These are phyloP conservation scores for Barnettozyma botsteinii DNA, from an alignment of 805 yeast genomes.

Conservation along the genomic window DNA sequence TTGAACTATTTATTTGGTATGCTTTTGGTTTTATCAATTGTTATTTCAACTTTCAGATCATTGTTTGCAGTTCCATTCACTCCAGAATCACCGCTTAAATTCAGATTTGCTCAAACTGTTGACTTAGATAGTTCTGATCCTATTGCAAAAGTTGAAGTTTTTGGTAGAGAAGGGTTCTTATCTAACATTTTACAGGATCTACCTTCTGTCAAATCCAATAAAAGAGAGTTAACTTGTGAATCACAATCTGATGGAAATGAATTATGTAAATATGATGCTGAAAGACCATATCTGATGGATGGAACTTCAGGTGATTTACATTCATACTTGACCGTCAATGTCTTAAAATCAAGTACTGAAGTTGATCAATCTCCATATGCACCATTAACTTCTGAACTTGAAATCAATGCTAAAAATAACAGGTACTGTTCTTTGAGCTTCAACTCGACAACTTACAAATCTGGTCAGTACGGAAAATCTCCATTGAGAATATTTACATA, in stretches of 20 bases:
- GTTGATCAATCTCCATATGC: conserved; percentile 48
- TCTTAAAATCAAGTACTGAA: conserved; percentile 43
- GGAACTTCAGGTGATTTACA: conserved; percentile 30
- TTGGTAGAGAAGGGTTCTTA: conserved; percentile 47
- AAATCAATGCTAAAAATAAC: conserved; percentile 52
- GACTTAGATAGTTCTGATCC: conserved; percentile 33
- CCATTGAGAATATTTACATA: conserved; percentile 63
- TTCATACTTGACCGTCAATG: conserved; percentile 45
- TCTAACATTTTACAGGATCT: conserved; percentile 46
- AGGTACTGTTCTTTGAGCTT: conserved; percentile 61
- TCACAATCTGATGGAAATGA: conserved; percentile 41
- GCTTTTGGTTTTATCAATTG: conserved; percentile 33
- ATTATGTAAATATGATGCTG: conserved; percentile 46
- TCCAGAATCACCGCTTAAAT: conserved; percentile 57
- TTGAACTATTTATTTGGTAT: conserved; percentile 46
- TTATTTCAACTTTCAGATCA: conserved; percentile 35
- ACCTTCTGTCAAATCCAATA: conserved; percentile 51
- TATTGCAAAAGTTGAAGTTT: conserved; percentile 37
- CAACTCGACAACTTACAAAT: conserved; percentile 40
- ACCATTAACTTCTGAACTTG: conserved; percentile 58
- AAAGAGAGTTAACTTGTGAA: conserved; percentile 31
- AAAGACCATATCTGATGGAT: conserved; percentile 42
- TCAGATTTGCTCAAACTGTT: conserved; percentile 61
- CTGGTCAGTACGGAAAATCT: conserved; percentile 33
- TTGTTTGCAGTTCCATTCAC: conserved; percentile 53